Base-by-base conservation (phyloP, 805 yeast genomes). In the Lachancea mirantina region DNA sequence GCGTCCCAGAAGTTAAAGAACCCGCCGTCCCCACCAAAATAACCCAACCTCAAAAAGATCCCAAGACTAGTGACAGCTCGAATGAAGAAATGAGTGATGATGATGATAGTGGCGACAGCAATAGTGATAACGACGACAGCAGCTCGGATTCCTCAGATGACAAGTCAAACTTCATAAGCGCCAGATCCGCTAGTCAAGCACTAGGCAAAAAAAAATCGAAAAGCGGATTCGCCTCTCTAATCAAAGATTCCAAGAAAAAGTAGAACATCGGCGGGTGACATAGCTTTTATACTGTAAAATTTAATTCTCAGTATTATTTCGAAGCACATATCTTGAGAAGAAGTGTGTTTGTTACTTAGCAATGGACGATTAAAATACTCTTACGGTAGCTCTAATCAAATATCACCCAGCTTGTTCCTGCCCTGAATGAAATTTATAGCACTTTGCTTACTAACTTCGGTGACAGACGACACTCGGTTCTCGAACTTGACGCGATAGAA, bases 391-490 rank as follows among this genome's bases (percentile, higher is more conserved):
- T 23, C 14, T 33, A 23, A 16, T 35, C 25, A 49, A n/a, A 52
- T 40, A 11, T 54, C 59, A 5, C 48, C 50, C 27, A 44, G 38
- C 35, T 50, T 52, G 28, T 42, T 50, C 29, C 44, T 49, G 11
- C 85, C 85, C 47, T 81, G 92, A 11, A 89, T 79, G 57, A 92
- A 85, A n/a, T 74, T 68, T 43, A 84, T 57, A 3, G 98, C 97
- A 28, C 78, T 82, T 3, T 74, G 76, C 37, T 70, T 70, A 15
- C 70, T 65, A 36, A 89, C 83, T 38, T 78, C 83, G 40, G 73
- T 68, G 2, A 89, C 78, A 0, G 81, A 69, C 35, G 95, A 84
- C 29, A 83, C 84, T 49, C 84, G 84, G 50, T 84, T 80, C 39
- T 74, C 75, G 54, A 78, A 89, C 63, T 76, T 74, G 1, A 92